Percentiles rank a stretch among this genome's conserved stretches.
phyloP scores from a whole-genome alignment of 371 early-diverging fungal species.

The Lichtheimia ramosa region DNA sequence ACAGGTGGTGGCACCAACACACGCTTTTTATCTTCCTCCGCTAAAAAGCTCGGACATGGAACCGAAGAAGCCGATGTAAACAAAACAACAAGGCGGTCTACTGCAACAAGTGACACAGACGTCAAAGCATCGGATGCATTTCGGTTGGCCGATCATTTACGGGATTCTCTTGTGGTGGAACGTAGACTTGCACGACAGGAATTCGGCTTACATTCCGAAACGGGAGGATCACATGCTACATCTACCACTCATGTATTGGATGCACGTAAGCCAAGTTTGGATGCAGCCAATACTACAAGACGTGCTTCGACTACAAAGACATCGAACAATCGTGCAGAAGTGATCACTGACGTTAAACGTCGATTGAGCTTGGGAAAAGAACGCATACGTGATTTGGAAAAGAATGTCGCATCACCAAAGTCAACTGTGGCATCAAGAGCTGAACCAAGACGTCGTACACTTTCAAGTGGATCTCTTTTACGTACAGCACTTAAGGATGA shows the following conservation, averaged over 20 bases:
- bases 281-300: conserved; percentile 4
- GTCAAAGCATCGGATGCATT: conserved; percentile 15
- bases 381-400: conserved; percentile 24
- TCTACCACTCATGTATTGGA: conserved; percentile 11
- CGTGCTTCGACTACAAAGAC: background rate
- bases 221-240: conserved; percentile 13
- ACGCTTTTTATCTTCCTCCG: background rate
- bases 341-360: conserved; percentile 22
- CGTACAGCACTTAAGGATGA: conserved; percentile 9
- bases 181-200: conserved; percentile 30
- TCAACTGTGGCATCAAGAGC: background rate
- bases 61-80: no score
- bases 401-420: background rate
- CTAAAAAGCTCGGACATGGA: no score
- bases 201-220: conserved; percentile 23
- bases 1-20: background rate
- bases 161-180: conserved; percentile 35
- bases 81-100: background rate
- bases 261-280: conserved; percentile 4
- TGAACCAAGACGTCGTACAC: conserved; percentile 27
- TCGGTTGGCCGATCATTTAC: conserved; percentile 33
- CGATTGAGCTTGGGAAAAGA: conserved; percentile 31
- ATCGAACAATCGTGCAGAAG: conserved; percentile 5
- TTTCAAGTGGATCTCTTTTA: conserved; percentile 29
- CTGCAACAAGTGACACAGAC: conserved; percentile 6